A percentile compares a stretch with the other conserved stretches of the same genome.
phyloP scores from a whole-genome alignment of 176 grass and related monocot species.

The Neostapfia colusana region DNA sequence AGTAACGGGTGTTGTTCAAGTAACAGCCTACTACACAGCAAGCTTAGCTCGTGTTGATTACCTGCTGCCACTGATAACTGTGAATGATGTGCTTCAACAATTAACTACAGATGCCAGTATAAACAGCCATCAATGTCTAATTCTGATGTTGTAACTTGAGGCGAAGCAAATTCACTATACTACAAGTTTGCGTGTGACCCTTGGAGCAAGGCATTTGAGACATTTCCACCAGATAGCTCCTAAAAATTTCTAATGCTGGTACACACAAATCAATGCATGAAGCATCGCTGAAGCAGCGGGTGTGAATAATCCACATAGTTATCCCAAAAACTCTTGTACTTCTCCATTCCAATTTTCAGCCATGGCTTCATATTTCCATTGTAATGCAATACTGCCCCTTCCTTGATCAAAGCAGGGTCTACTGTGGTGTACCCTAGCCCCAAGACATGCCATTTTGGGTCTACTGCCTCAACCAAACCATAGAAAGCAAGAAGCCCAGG shows the following conservation, averaged over 20 bases:
- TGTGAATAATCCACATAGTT: slow-evolving; percentile 97
- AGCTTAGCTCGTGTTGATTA: slow-evolving; percentile 49
- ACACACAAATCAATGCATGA: slow-evolving; percentile 65
- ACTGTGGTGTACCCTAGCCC: slow-evolving; percentile 94
- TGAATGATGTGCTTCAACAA: slow-evolving; percentile 35
- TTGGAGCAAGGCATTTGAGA: slow-evolving; percentile 19
- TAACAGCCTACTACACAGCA: slow-evolving; percentile 34
- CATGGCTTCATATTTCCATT: slow-evolving; percentile 99
- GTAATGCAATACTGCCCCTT: slow-evolving; percentile 98
- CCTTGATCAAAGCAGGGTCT: slow-evolving; percentile 61
- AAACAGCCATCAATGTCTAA: slow-evolving; percentile 32
- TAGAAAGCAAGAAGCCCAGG: slow-evolving; percentile 96
- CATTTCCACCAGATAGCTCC: slow-evolving; percentile 26
- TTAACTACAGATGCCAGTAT: slow-evolving; percentile 39
- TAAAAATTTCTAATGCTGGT: slow-evolving; percentile 46
- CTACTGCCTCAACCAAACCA: slow-evolving; percentile 78
- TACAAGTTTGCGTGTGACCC: slow-evolving; percentile 10
- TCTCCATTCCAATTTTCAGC: slow-evolving; percentile 99
- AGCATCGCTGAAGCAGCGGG: slow-evolving; percentile 82
- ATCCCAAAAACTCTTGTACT: slow-evolving; percentile 94
- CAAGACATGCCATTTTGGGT: slow-evolving; percentile 95
- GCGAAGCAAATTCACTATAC: slow-evolving; percentile 11
- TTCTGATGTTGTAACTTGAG: slow-evolving; percentile 40
- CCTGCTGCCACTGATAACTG: slow-evolving; percentile 28
- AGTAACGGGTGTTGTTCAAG: slow-evolving; percentile 36